Percentiles rank a stretch among this genome's conserved stretches.
phyloP scores from a whole-genome alignment of 257 asterid genomes.

The Nicotiana knightiana region DNA sequence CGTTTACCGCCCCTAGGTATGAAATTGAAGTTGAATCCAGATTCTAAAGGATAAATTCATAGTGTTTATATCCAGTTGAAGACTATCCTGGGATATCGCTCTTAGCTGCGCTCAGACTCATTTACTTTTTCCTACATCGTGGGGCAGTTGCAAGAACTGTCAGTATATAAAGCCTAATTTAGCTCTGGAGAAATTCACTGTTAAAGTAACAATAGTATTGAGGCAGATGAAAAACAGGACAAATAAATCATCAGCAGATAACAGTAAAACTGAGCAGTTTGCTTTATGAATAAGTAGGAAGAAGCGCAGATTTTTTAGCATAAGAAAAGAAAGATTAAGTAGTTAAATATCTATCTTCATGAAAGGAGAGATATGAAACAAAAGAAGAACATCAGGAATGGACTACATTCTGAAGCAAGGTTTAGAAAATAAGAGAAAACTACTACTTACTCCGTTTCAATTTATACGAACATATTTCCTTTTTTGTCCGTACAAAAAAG shows the following conservation, averaged over 20 bases:
- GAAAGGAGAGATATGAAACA: not conserved
- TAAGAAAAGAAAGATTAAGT: not conserved
- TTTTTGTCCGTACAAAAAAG: no score
- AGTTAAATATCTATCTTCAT: not conserved
- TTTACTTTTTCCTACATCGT: not conserved
- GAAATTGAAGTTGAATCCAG: no score
- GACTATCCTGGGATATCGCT: not conserved
- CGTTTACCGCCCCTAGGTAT: no score
- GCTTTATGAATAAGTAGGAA: not conserved
- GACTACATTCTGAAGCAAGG: not conserved
- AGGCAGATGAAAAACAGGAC: not conserved
- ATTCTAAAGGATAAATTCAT: no score
- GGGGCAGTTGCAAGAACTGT: not conserved
- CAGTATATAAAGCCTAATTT: not conserved
- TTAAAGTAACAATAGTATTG: no score
- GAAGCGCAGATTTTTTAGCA: not conserved
- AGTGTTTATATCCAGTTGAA: no score
- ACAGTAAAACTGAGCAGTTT: not conserved
- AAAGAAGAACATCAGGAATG: not conserved
- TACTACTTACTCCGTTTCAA: no score
- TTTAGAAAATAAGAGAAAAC: not conserved
- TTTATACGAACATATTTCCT: no score
- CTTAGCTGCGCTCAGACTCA: not conserved
- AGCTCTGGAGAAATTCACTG: no score
- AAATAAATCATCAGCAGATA: not conserved